Base-by-base conservation (phyloP, 2,329 filamentous ascomycete species). In the Fusarium marasasianum region DNA sequence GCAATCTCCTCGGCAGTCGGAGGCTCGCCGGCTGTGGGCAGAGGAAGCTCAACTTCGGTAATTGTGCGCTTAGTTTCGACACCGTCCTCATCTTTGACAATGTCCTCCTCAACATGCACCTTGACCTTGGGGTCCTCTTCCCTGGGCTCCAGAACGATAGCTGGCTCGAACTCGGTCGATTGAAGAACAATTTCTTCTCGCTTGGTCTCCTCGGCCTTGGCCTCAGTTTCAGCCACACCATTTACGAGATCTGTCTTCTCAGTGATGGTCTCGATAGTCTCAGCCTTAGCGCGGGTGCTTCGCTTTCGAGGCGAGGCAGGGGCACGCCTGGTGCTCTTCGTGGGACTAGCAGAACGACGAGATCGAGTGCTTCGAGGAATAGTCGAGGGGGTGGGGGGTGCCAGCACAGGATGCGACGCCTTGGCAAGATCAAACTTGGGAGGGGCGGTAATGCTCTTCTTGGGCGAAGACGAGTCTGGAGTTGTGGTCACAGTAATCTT, bases 1-100 rank as follows among this genome's bases (percentile, higher is more conserved):
- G 93, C 89, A 3, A 95, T 92, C 77, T 96, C 93, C 73, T 95
- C 93, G 1, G 94, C 91, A 18, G 91, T 89, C 1, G 93, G 92
- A 14, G 95, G 87, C 69, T 94, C 90, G 60, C 88, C 89, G 15
- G 90, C 87, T 8, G 79, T 81, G 13, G 82, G 78, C 31, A 89
- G 76, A 20, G 95, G 93, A 79, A 96, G 87, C 73, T 96, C 93
- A 17, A 96, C 87, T 71, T 92, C 92, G 55, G 96, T 91, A 53
- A 91, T 91, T 12, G 92, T 95, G 75, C 90, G 90, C 63, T 91
- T 93, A 2, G 90, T 90, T 81, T 94, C 91, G 8, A 89, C 84
- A 26, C 91, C 91, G 48, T 86, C 85, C 29, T 83, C 82, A 45
- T 86, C 83, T 53, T 87, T 85, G 77, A 87, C 86, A 12, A 90